These are phyloP conservation scores for Ganoderma lingzhi DNA, from an alignment of 1,284 basidiomycete species.

Conservation along the genomic window DNA sequence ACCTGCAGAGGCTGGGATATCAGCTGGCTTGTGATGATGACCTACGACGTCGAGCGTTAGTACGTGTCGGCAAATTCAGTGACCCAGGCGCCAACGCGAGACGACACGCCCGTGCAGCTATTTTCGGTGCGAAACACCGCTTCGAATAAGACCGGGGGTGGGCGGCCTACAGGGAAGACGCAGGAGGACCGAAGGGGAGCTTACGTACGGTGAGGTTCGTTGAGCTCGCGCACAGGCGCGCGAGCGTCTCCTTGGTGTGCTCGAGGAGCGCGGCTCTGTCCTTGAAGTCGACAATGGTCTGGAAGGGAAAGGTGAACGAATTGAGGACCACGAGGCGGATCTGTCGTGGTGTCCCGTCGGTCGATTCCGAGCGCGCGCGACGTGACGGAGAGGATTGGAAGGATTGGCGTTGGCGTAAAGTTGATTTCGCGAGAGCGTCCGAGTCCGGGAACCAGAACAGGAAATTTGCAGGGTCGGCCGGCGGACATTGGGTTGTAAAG, in stretches of 20 bases:
- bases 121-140: conserved; percentile 19
- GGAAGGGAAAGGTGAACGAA: conserved; percentile 73
- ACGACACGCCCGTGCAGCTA: conserved; percentile 5
- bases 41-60: conserved; percentile 45
- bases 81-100: conserved; percentile 3
- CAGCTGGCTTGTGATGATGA: conserved; percentile 73
- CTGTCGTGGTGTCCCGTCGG: conserved; percentile 42
- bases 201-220: conserved; percentile 58
- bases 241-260: conserved; percentile 59
- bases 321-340: conserved; percentile 67
- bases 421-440: not conserved
- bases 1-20: conserved; percentile 69
- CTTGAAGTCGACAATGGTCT: conserved; percentile 50
- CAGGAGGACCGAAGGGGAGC: conserved; percentile 14
- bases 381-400: conserved; percentile 11
- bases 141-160: conserved; percentile 30
- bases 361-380: not conserved
- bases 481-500: not conserved
- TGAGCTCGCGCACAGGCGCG: conserved; percentile 54
- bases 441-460: not conserved
- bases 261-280: conserved; percentile 55
- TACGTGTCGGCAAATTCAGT: not conserved
- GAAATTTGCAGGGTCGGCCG: not conserved
- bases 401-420: conserved; percentile 15
- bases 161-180: conserved; percentile 4